phyloP scores from a whole-genome alignment of 768 basidiomycete genomes.

The Suillus alpinus region DNA sequence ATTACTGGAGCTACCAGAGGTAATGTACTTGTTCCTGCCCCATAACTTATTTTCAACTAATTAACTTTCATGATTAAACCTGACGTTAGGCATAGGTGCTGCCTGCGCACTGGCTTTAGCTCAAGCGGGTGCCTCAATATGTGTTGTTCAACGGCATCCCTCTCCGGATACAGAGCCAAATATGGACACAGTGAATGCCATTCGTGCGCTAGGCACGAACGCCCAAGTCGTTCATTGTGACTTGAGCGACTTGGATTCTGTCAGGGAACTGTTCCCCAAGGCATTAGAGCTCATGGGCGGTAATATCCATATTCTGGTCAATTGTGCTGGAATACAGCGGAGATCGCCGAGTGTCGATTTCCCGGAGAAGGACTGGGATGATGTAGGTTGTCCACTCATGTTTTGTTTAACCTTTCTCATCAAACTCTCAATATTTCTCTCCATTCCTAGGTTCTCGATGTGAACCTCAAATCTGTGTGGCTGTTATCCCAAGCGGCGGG shows the following conservation, averaged over 20 bases:
- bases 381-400: constrained; percentile 47
- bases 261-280: constrained; percentile 45
- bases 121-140: constrained; percentile 51
- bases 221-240: constrained; percentile 54
- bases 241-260: constrained; percentile 47
- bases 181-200: constrained; percentile 33
- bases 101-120: constrained; percentile 55
- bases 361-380: constrained; percentile 67
- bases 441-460: constrained; percentile 63
- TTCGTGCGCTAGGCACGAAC: constrained; percentile 33
- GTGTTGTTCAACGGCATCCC: constrained; percentile 45
- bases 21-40: constrained; percentile 32
- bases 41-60: constrained; percentile 14
- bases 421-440: constrained; percentile 8
- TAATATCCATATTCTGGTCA: constrained; percentile 61
- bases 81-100: constrained; percentile 47
- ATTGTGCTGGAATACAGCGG: constrained; percentile 65
- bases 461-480: constrained; percentile 88
- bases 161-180: constrained; percentile 34
- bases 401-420: constrained; percentile 12
- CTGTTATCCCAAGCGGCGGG: constrained; percentile 85
- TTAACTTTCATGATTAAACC: neutral
- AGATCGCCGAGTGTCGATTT: constrained; percentile 63
- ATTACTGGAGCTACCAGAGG: constrained; percentile 82
- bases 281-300: constrained; percentile 51